A percentile compares a stretch with the other conserved stretches of the same genome.
Evolutionary conservation across 169 alveolate genomes (phyloP).

Genomic region (Cyclospora cayetanensis): DNA sequence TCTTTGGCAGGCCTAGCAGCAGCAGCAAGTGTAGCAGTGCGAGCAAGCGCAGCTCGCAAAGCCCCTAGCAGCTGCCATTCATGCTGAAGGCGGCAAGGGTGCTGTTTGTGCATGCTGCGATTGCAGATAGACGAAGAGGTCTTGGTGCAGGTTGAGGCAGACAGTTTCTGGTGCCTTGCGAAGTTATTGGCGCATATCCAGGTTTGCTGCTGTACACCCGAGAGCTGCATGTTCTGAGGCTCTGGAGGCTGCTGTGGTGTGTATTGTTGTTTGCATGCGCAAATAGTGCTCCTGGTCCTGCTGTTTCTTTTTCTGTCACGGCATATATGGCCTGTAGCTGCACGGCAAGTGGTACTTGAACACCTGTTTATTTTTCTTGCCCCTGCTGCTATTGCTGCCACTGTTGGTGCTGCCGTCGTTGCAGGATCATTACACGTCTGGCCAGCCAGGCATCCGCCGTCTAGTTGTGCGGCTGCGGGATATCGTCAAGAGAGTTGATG

Average conservation of each 20-base stretch:
- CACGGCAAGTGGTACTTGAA: neutral
- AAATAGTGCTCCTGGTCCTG: slow-evolving; percentile 67
- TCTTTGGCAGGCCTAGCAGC: neutral
- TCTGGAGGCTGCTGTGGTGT: neutral
- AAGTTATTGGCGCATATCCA: slow-evolving; percentile 90
- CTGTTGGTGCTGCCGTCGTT: slow-evolving; percentile 85
- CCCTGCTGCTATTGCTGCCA: slow-evolving; percentile 74
- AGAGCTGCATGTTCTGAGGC: neutral
- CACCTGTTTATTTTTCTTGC: neutral
- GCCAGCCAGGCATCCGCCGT: slow-evolving; percentile 95
- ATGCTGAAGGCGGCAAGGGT: neutral
- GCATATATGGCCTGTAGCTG: slow-evolving; percentile 61
- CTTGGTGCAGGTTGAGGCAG: slow-evolving; percentile 90
- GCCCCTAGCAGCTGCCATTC: neutral
- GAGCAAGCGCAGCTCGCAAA: neutral
- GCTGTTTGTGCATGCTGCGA: slow-evolving; percentile 9
- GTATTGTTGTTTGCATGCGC: neutral
- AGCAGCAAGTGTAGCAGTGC: neutral
- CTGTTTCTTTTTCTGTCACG: slow-evolving; percentile 84
- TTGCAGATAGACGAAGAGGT: slow-evolving; percentile 73
- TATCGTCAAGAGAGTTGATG: slow-evolving; percentile 91
- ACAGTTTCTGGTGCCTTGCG: slow-evolving; percentile 91
- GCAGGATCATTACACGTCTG: slow-evolving; percentile 93
- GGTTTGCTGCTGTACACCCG: slow-evolving; percentile 59
- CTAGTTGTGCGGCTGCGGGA: slow-evolving; percentile 89